phyloP scores from a whole-genome alignment of 306 rosid genomes.

The Lithocarpus polystachyus region DNA sequence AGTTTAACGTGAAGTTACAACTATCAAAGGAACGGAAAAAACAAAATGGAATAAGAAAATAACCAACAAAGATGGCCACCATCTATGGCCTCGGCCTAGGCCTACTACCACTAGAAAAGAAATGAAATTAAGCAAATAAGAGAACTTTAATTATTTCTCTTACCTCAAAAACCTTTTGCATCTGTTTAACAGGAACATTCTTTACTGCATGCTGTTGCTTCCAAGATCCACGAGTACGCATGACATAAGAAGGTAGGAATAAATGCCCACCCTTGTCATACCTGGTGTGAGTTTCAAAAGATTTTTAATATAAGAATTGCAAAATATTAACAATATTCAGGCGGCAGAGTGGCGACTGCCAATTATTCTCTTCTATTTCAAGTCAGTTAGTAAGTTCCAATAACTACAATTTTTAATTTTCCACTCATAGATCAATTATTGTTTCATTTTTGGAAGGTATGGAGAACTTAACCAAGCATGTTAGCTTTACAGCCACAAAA shows the following conservation, averaged over 20 bases:
- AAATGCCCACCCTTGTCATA: constrained; percentile 88
- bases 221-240: constrained; percentile 90
- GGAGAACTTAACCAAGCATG: neutral
- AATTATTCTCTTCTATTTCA: neutral
- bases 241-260: constrained; percentile 78
- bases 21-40: neutral
- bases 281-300: constrained; percentile 35
- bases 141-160: constrained; percentile 11
- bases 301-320: neutral
- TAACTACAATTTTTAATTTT: neutral
- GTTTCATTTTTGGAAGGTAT: neutral
- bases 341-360: neutral
- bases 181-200: constrained; percentile 47
- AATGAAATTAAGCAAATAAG: neutral
- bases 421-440: neutral
- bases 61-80: neutral
- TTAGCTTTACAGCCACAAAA: neutral
- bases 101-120: neutral
- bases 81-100: neutral
- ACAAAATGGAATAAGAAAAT: neutral
- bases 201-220: constrained; percentile 70
- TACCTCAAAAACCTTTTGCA: constrained; percentile 83
- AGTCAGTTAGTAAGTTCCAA: neutral
- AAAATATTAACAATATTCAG: neutral
- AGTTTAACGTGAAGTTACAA: neutral